Evolutionary conservation across 2,329 filamentous ascomycete genomes (phyloP), one percentile per base, ranked within the genome.

Genomic region (Cladosporium sp.): DNA sequence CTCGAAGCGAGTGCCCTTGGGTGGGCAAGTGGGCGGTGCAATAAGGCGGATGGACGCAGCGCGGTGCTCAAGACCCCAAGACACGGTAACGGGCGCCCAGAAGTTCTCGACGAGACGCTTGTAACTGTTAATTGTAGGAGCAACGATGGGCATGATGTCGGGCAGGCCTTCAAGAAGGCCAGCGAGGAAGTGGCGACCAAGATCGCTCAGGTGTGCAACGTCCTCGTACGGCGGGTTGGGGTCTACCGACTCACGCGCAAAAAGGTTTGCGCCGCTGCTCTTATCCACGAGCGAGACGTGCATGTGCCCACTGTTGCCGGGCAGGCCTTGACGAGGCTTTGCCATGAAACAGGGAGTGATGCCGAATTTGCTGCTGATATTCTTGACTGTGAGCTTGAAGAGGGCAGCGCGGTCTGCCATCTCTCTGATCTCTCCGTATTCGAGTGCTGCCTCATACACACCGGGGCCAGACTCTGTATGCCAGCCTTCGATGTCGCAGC

Each of bases 331-430:
- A 70, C 91, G 89, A 2, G 95, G 95, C 79, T 99, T 99, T 18
- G 95, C 95, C 95, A 99, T 99, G 83, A 99, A 99, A 79, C 92
- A 96, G 0, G 95, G 95, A 0, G 92, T 97, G 75, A 99, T 96
- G 70, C 92, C 92, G 76, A 93, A 91, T 75, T 92, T 90, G 65
- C 88, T 90, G 53, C 91, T 92, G 46, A 97, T 87, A 11, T 92
- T 93, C 80, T 97, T 97, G 70, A 97, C 93, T 23, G 91, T 88
- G 72, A 96, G 91, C 84, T 99, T 99, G 88, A 98, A 99, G 39
- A 99, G 82, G 32, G 89, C 89, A 28, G 93, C 93, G 71, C 91
- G 90, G 77, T 99, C 95, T 1, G 95, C 95, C 92, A 97, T 97
- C 70, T 90, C 85, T 39, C 86, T 86, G 69, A 95, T 90, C 76